Evolutionary conservation across 2,329 filamentous ascomycete species (phyloP).

Genomic region (Beauveria sp.): DNA sequence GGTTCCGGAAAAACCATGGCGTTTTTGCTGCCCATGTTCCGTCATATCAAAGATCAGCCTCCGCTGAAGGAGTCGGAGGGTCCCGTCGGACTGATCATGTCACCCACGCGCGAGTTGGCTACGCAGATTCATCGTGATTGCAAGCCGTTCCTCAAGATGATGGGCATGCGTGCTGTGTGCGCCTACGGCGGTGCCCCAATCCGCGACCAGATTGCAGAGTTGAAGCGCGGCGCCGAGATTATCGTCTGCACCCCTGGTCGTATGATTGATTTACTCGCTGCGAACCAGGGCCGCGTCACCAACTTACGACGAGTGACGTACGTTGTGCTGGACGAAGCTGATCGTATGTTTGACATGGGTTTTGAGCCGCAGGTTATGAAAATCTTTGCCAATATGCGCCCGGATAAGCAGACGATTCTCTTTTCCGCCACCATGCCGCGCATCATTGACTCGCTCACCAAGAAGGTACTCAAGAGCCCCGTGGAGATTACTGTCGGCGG

Average conservation of each 20-base stretch:
- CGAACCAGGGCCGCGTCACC: slow-evolving; percentile 89
- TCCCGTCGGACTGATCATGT: slow-evolving; percentile 81
- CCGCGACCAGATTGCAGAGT: slow-evolving; percentile 92
- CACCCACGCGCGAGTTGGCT: slow-evolving; percentile 87
- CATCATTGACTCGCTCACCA: slow-evolving; percentile 83
- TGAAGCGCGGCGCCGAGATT: slow-evolving; percentile 92
- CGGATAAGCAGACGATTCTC: slow-evolving; percentile 86
- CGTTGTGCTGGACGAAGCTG: slow-evolving; percentile 91
- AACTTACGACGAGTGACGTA: slow-evolving; percentile 87
- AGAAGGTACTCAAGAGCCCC: slow-evolving; percentile 77
- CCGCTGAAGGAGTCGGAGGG: slow-evolving; percentile 78
- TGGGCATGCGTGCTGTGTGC: slow-evolving; percentile 79
- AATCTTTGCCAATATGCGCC: slow-evolving; percentile 84
- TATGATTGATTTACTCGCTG: slow-evolving; percentile 89
- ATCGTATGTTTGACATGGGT: slow-evolving; percentile 99
- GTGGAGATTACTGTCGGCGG: slow-evolving; percentile 91
- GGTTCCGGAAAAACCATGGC: slow-evolving; percentile 96
- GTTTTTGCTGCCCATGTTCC: slow-evolving; percentile 93
- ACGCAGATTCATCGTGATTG: slow-evolving; percentile 92
- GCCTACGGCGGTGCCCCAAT: slow-evolving; percentile 94
- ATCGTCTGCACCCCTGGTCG: slow-evolving; percentile 92
- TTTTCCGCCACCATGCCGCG: slow-evolving; percentile 96
- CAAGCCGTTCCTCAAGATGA: slow-evolving; percentile 84
- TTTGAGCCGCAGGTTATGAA: slow-evolving; percentile 98
- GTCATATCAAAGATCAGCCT: slow-evolving; percentile 91